A percentile compares a stretch with the other conserved stretches of the same genome.
Evolutionary conservation across 2,329 filamentous ascomycete species (phyloP).

Genomic region (Cladosporium cucumerinum): DNA sequence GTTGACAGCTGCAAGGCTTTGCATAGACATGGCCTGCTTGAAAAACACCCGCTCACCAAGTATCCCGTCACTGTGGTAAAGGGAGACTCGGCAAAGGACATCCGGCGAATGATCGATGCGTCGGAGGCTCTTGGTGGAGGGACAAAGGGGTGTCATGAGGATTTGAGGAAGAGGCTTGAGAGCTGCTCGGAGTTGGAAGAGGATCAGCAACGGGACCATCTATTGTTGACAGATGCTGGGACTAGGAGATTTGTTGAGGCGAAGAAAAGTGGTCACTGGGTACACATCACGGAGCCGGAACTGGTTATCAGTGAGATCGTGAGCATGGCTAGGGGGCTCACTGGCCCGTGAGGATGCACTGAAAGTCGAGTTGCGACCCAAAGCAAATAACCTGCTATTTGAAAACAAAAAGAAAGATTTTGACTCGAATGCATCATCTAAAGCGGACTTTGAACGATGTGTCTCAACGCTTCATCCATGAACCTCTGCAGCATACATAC

Average conservation of each 20-base stretch:
- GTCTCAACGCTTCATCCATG: no score
- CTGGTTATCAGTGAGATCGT: neutral
- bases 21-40: neutral
- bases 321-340: neutral
- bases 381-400: no score
- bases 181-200: neutral
- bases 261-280: neutral
- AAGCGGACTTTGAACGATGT: no score
- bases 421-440: no score
- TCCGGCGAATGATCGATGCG: neutral
- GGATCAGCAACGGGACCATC: neutral
- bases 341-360: neutral
- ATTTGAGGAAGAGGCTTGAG: neutral
- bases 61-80: neutral
- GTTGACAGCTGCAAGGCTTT: neutral
- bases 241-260: neutral
- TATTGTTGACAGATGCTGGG: neutral
- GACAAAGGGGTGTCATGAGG: neutral
- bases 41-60: neutral
- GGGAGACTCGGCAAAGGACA: neutral
- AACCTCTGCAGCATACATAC: neutral
- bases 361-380: neutral
- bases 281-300: neutral
- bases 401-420: no score
- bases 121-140: neutral